Conservation (phyloP, 2,329 filamentous ascomycete species). For the Colletotrichum brevisporum region DNA sequence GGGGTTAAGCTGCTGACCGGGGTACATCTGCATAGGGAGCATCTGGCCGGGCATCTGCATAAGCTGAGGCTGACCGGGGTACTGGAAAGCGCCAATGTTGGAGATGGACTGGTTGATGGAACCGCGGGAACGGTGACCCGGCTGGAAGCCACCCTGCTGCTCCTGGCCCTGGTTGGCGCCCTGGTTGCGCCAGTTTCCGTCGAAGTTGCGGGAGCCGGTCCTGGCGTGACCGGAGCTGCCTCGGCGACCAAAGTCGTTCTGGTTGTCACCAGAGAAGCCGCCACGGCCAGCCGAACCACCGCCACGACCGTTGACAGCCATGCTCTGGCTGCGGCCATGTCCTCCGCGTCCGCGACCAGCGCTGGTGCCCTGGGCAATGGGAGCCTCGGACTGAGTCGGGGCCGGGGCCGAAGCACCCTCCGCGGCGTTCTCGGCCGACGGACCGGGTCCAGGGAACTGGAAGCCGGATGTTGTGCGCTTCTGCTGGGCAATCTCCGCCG, state of each 20-base stretch:
- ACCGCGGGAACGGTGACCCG: slow-evolving; percentile 87
- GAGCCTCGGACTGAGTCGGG: slow-evolving; percentile 51
- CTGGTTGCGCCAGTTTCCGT: slow-evolving; percentile 97
- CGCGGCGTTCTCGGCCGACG: slow-evolving; percentile 71
- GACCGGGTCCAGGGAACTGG: slow-evolving; percentile 88
- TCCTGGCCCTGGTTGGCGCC: slow-evolving; percentile 77
- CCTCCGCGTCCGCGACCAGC: slow-evolving; percentile 70
- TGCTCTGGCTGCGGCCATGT: slow-evolving; percentile 89
- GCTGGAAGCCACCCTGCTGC: slow-evolving; percentile 86
- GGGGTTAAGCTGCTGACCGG: slow-evolving; percentile 87
- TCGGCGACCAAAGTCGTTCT: slow-evolving; percentile 79
- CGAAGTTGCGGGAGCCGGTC: slow-evolving; percentile 92
- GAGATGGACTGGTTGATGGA: slow-evolving; percentile 89
- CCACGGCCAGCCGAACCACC: slow-evolving; percentile 79
- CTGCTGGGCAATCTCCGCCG: slow-evolving; percentile 95
- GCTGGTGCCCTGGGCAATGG: slow-evolving; percentile 57
- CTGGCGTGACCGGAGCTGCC: slow-evolving; percentile 76
- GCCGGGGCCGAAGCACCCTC: slow-evolving; percentile 57
- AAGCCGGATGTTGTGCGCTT: slow-evolving; percentile 95
- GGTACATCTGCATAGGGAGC: slow-evolving; percentile 87
- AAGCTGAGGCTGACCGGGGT: slow-evolving; percentile 87
- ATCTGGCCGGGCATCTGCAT: slow-evolving; percentile 90
- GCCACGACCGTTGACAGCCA: slow-evolving; percentile 73
- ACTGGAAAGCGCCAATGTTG: slow-evolving; percentile 89
- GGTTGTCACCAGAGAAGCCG: slow-evolving; percentile 66